Conservation (phyloP, 1,284 basidiomycete species). For the Pseudozyma thailandica region DNA sequence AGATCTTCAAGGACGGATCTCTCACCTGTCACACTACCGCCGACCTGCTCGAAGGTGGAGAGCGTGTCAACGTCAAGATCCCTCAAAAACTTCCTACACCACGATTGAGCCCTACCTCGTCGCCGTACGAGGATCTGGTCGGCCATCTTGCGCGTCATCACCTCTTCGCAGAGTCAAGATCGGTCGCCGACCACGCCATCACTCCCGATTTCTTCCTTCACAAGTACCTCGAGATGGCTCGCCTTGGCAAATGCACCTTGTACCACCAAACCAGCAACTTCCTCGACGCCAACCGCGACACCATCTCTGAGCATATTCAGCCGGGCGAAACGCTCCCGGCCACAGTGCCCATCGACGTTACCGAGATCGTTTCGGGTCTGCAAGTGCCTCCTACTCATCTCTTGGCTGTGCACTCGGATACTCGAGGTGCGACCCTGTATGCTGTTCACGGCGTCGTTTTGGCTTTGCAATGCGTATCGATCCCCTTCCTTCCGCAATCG, state of each 20-base stretch:
- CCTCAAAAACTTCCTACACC: slow-evolving; percentile 43
- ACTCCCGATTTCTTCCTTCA: slow-evolving; percentile 35
- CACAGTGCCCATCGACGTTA: slow-evolving; percentile 24
- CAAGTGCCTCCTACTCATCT: slow-evolving; percentile 38
- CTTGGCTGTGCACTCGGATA: slow-evolving; percentile 35
- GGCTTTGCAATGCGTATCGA: slow-evolving; percentile 49
- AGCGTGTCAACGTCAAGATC: slow-evolving; percentile 32
- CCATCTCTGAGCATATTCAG: slow-evolving; percentile 4
- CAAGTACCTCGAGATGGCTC: slow-evolving; percentile 30
- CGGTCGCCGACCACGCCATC: slow-evolving; percentile 18
- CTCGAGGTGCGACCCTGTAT: slow-evolving; percentile 27
- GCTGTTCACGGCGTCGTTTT: slow-evolving; percentile 34
- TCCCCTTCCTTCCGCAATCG: slow-evolving; percentile 31
- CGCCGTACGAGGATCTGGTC: slow-evolving; percentile 42
- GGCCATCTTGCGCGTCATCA: slow-evolving; percentile 41
- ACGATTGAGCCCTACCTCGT: slow-evolving; percentile 23
- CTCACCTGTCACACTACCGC: slow-evolving; percentile 6
- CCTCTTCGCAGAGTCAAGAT: slow-evolving; percentile 25
- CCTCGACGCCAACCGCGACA: slow-evolving; percentile 20
- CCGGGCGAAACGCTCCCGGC: slow-evolving; percentile 22
- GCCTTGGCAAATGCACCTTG: slow-evolving; percentile 26
- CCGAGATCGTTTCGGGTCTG: slow-evolving; percentile 3
- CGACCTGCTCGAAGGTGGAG: slow-evolving; percentile 1
- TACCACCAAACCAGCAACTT: slow-evolving; percentile 44
- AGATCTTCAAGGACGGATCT: slow-evolving; percentile 6